Base-by-base conservation (phyloP, 352 stramenopile species). In the Pythium apleroticum region DNA sequence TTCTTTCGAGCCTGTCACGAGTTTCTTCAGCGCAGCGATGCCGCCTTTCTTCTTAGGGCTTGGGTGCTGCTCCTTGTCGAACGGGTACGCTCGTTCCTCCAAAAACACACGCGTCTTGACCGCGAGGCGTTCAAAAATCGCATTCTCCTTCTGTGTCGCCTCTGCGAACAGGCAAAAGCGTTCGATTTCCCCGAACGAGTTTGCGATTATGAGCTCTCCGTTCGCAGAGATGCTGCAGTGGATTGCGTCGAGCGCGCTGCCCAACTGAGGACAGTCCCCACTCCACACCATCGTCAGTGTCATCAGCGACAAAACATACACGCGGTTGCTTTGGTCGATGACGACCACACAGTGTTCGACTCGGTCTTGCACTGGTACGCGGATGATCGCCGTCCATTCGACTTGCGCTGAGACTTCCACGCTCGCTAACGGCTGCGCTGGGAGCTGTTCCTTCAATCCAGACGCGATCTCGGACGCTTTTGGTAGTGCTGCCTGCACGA, bases 21-120 rank as follows among this genome's bases (percentile, higher is more conserved):
- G 72, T 57, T 90, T 90, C 67, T 90, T 92, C 25, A 94, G 83
- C 57, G 89, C 80, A 6, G 74, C 65, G 31, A 81, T 76, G 24
- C 84, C 77, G 14, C 64, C 67, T 57, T 86, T 82, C 62, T 87
- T 89, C 63, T 83, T 82, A n/a, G 73, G 69, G 20, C 75, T 79
- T 1, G 63, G 17, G 22, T 57, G 22, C 41, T 60, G 55, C 14
- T 80, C 68, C 22, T 75, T 73, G 1, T 70, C 59, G 39, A 81
- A 83, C 1, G 68, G 48, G 19, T 61, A 70, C 6, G 58, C 53
- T 11, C 79, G 73, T 31, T 87, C 78, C n/a, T 71, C 56, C 6
- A 81, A 35, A 25, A 78, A 46, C 11, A 89, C 20, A 1, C 64
- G 65, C 12, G 75, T 91, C 58, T 89, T 86, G 41, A 86, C 69